These are phyloP conservation scores for Dendrocalamus sinicus DNA, from an alignment of 176 grass and related monocot genomes.

Conservation along the genomic window DNA sequence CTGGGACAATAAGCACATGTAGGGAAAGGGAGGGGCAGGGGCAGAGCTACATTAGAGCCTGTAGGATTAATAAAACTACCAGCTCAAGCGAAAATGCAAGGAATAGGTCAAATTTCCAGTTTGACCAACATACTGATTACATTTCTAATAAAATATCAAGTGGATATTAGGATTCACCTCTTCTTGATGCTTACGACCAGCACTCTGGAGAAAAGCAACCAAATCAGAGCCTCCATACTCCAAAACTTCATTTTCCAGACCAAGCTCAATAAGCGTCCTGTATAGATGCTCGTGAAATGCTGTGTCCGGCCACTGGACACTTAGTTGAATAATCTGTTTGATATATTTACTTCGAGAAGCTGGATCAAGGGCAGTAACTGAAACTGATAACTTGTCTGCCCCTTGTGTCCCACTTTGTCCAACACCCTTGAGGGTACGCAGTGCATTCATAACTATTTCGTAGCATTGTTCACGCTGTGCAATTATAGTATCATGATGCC, in stretches of 20 bases:
- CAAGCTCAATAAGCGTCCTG: conserved; percentile 76
- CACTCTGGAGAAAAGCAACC: conserved; percentile 88
- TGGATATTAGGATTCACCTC: conserved; percentile 58
- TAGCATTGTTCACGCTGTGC: conserved; percentile 82
- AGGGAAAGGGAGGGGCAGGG: background rate
- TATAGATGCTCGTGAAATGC: conserved; percentile 91
- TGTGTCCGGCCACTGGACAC: conserved; percentile 82
- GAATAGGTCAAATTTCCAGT: background rate
- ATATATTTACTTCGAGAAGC: conserved; percentile 83
- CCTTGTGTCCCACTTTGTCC: conserved; percentile 53
- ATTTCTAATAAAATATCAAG: conserved; percentile 17
- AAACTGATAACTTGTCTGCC: conserved; percentile 45
- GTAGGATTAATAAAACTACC: background rate
- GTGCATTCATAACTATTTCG: conserved; percentile 82
- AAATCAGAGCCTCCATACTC: conserved; percentile 95
- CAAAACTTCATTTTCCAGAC: conserved; percentile 93
- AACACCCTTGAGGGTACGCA: conserved; percentile 67
- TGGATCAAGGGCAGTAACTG: conserved; percentile 63
- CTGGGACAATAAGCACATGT: background rate
- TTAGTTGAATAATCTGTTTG: conserved; percentile 86
- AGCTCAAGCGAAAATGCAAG: conserved; percentile 16
- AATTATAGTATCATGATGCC: conserved; percentile 52
- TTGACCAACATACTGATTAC: background rate
- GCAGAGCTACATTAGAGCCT: conserved; percentile 2
- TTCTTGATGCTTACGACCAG: conserved; percentile 67